A percentile compares a stretch with the other conserved stretches of the same genome.
Conservation (phyloP, 2,329 filamentous ascomycete species). For the Chaetomiaceae sp. region DNA sequence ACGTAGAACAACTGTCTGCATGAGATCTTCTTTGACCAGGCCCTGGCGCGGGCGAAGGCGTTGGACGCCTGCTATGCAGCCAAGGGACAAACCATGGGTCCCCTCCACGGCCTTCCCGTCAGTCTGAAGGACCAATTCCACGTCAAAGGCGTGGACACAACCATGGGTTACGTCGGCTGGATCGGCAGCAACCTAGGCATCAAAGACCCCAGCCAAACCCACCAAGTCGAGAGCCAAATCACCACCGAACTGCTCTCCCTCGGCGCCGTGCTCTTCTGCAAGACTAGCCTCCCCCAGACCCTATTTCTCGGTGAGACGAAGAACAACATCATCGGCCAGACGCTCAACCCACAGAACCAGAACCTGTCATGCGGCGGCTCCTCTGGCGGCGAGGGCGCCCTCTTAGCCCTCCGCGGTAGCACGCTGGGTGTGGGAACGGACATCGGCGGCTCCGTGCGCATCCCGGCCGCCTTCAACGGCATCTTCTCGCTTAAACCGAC, state of each 20-base stretch:
- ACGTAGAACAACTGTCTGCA: constrained; percentile 39
- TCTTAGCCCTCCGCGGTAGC: constrained; percentile 31
- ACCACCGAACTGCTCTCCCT: constrained; percentile 27
- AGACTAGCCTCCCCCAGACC: constrained; percentile 28
- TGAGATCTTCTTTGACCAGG: constrained; percentile 46
- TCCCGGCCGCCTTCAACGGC: constrained; percentile 29
- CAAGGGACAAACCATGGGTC: constrained; percentile 42
- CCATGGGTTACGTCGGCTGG: constrained; percentile 33
- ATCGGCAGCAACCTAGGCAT: constrained; percentile 24
- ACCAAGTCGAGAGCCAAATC: constrained; percentile 24
- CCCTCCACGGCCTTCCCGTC: constrained; percentile 57
- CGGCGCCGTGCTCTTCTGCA: constrained; percentile 27
- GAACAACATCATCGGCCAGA: constrained; percentile 32
- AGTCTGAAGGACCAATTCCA: constrained; percentile 42
- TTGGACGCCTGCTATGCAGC: constrained; percentile 41
- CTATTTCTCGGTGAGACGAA: constrained; percentile 27
- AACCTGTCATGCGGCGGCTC: constrained; percentile 31
- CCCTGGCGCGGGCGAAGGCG: constrained; percentile 38
- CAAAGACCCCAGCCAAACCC: constrained; percentile 13
- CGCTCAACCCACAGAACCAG: constrained; percentile 31
- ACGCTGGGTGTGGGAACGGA: constrained; percentile 33
- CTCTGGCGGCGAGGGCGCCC: constrained; percentile 34
- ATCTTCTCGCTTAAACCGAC: constrained; percentile 29
- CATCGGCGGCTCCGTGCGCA: constrained; percentile 29
- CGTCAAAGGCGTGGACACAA: constrained; percentile 41